These are phyloP conservation scores for Salinomyces thailandicus DNA, from an alignment of 2,329 filamentous ascomycete genomes.

Conservation along the genomic window DNA sequence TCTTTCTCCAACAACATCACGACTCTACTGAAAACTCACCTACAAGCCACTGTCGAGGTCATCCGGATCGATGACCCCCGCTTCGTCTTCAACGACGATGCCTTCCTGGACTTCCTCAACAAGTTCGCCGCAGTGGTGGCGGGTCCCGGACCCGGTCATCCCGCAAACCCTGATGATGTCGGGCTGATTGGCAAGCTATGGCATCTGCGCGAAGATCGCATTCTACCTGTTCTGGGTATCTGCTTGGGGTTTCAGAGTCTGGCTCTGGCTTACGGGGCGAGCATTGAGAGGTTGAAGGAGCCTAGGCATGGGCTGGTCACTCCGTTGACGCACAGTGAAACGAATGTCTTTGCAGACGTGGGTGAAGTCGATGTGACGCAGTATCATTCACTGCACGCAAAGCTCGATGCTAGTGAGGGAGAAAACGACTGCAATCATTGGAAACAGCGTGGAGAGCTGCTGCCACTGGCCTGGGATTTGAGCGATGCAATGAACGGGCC, in stretches of 20 bases:
- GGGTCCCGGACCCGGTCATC: slow-evolving; percentile 82
- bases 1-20: slow-evolving; percentile 96
- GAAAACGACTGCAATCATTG: slow-evolving; percentile 27
- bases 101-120: slow-evolving; percentile 36
- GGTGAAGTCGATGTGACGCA: slow-evolving; percentile 58
- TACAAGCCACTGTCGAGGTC: slow-evolving; percentile 49
- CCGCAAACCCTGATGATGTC: slow-evolving; percentile 60
- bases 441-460: slow-evolving; percentile 28
- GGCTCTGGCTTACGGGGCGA: slow-evolving; percentile 55
- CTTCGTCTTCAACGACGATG: slow-evolving; percentile 26
- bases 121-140: slow-evolving; percentile 77
- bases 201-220: slow-evolving; percentile 47
- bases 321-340: slow-evolving; percentile 48
- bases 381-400: slow-evolving; percentile 56
- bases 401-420: slow-evolving; percentile 20
- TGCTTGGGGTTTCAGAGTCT: slow-evolving; percentile 85
- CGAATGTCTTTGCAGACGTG: slow-evolving; percentile 57
- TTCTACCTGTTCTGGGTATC: slow-evolving; percentile 74
- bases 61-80: slow-evolving; percentile 53
- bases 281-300: slow-evolving; percentile 54
- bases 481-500: slow-evolving; percentile 38
- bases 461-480: slow-evolving; percentile 41
- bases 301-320: slow-evolving; percentile 77
- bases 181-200: slow-evolving; percentile 73
- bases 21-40: slow-evolving; percentile 60